Evolutionary conservation across 164 flowering plant species (phyloP), one percentile per base, ranked within the genome.

Genomic region (Euptelea pleiosperma): DNA sequence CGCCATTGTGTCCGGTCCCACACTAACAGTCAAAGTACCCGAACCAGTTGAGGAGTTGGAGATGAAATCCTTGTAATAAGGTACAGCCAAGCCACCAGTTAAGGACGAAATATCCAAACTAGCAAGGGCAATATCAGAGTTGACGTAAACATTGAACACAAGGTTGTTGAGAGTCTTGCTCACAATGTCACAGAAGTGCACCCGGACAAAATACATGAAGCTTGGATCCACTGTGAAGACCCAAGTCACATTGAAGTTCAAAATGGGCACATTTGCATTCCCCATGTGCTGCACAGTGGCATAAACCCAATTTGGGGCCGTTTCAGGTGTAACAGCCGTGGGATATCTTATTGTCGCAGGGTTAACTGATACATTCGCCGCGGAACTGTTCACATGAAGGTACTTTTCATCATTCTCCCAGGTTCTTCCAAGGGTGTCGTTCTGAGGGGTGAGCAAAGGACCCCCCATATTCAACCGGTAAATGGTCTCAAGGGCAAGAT

Each of bases 211-310:
- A 61, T 93, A 90, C 55, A 31, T 55, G 71, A 82, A 90, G 24
- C 61, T 48, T 15, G 94, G 86, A 70, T 88, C 87, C 3, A 93
- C 88, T 5, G 67, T 2, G 49, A 93, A 79, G 3, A 73, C 91
- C 98, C 98, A 93, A 9, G 98, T 90, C 21, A 93, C 58, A 66
- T 93, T 93, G 82, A 88, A 93, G 70, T 72, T 90, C 36, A 3
- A 43, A 56, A 51, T 63, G 6, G 75, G 21, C 19, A 82, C 83
- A 66, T 79, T 79, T 25, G 90, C 70, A 57, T 80, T 64, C 2
- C 75, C 85, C 94, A 92, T 82, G 11, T 65, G 47, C 43, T 84
- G 85, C 14, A 92, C 90, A 21, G 97, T 86, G 26, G 89, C 87
- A 70, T 93, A 93, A 39, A 93, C 96, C 77, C 47, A 72, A 72